Base-by-base conservation (phyloP, 768 basidiomycete genomes). In the Pleurotus eryngii region DNA sequence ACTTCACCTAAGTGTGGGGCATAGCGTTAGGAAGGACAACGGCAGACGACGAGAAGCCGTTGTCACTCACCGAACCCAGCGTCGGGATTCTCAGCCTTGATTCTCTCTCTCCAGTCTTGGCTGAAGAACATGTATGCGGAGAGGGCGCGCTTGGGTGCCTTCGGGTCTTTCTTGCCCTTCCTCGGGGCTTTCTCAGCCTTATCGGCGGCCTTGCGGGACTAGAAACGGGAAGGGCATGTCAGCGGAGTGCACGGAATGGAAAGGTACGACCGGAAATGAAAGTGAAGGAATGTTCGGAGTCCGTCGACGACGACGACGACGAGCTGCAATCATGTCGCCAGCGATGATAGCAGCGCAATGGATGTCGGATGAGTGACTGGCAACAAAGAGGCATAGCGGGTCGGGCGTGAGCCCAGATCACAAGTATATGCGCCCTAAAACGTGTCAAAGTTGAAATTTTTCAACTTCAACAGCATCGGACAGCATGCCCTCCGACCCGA, bases 121-220 rank as follows among this genome's bases (percentile, higher is more conserved):
- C 85, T 87, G 82, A 98, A 98, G 89, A 95, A 95, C 96, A 98
- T 97, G 79, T 97, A 98, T 40, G 96, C 94, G 27, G 95, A 97
- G 46, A 97, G 81, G 0, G 92, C 90, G 55, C 95, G 86, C 78
- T 98, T 97, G 60, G 93, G 94, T 46, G 87, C 84, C 72, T 89
- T 89, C 60, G 83, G 84, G 70, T 93, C 87, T 74, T 92, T 93
- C 75, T 89, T 85, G 59, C 72, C 71, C 68, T 85, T 85, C 62
- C 79, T 73, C 38, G 76, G 60, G 17, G 78, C 75, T 64, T 84
- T 85, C 65, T 88, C 87, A 20, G 81, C 78, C 75, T 89, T 89
- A 65, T 85, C 84, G 54, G 83, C 84, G 68, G 86, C 87, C 76
- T 87, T 90, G 76, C 89, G 85, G 87, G 89, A 68, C 54, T 55